Percentiles rank a stretch among this genome's conserved stretches.
These are phyloP conservation scores for Malassezia globosa DNA, from an alignment of 1,284 basidiomycete genomes.

Conservation along the genomic window DNA sequence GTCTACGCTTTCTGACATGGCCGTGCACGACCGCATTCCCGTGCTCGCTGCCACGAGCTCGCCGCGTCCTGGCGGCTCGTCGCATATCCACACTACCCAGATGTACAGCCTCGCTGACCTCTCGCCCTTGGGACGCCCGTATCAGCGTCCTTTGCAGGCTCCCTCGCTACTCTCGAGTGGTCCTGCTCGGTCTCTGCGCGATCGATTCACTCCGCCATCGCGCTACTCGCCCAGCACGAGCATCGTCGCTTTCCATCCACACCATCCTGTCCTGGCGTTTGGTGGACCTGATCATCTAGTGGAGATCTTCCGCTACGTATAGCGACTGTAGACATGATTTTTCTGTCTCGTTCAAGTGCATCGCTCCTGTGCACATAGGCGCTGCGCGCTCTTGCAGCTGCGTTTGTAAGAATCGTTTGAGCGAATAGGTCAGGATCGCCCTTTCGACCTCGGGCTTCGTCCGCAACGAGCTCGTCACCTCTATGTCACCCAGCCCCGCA, in stretches of 20 bases:
- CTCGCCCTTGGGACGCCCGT: constrained; percentile 1
- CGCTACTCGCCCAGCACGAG: constrained; percentile 34
- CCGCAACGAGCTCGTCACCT: no score
- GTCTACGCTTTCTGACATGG: constrained; percentile 60
- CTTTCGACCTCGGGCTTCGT: no score
- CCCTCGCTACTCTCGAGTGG: constrained; percentile 11
- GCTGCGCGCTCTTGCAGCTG: neutral
- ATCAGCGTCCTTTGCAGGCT: constrained; percentile 16
- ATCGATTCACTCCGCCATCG: constrained; percentile 17
- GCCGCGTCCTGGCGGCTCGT: constrained; percentile 2
- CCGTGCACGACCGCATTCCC: constrained; percentile 71
- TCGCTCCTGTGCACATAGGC: neutral
- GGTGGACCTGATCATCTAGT: constrained; percentile 32
- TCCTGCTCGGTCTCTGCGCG: neutral
- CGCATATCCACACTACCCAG: constrained; percentile 15
- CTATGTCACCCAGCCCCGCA: no score
- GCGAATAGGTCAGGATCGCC: no score
- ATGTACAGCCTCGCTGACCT: constrained; percentile 16
- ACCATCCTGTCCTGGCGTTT: constrained; percentile 36
- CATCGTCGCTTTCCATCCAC: constrained; percentile 41
- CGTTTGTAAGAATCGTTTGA: no score
- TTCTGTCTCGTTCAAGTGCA: neutral
- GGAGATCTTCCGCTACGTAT: constrained; percentile 20
- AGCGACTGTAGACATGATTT: neutral
- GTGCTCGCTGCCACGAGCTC: constrained; percentile 61